Base-by-base conservation (phyloP, 2,329 filamentous ascomycete genomes). In the Decorospora gaudefroyi region DNA sequence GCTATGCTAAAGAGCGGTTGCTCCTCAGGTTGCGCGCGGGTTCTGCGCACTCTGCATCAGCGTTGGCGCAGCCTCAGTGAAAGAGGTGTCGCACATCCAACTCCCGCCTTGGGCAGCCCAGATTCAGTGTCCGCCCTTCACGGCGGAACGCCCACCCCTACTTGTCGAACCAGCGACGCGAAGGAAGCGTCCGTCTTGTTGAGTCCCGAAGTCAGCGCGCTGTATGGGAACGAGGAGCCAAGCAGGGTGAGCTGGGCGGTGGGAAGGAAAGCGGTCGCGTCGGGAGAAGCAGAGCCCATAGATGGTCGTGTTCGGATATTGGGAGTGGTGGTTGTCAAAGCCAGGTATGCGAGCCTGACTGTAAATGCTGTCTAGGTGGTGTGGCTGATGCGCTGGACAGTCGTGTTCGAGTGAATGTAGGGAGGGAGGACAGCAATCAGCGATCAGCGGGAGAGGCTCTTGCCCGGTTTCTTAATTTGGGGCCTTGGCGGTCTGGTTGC, bases 111-210 rank as follows among this genome's bases (percentile, higher is more conserved):
- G 33, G 39, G 37, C 28, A 37, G 39, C 43, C 56, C 51, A 51
- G 61, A 57, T 62, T 72, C 76, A 76, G 75, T 74, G 75, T 77
- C 76, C 76, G 75, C 75, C 75, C 57, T 55, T 78, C 73, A 78
- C 72, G 75, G 74, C 74, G 76, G 76, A 77, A 76, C 68, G 53
- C 59, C 63, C 63, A 69, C 74, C 61, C 72, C 68, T 76, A 76
- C 55, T 62, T 58, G 68, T 72, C 75, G 76, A 46, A 75, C 61
- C 65, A 76, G 64, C 33, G 68, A 64, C n/a, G 70, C 74, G 58
- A 77, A 77, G 54, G 71, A 75, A 16, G 74, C 73, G 55, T 76
- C 73, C 35, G 64, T 71, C 58, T 65, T 67, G 46, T 65, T 69
- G 51, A 70, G 60, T 53, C 63, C 59, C 54, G 70, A 58, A 57